Percentiles rank a stretch among this genome's conserved stretches.
phyloP scores from a whole-genome alignment of 257 asterid species.

The Nicotiana knightiana region DNA sequence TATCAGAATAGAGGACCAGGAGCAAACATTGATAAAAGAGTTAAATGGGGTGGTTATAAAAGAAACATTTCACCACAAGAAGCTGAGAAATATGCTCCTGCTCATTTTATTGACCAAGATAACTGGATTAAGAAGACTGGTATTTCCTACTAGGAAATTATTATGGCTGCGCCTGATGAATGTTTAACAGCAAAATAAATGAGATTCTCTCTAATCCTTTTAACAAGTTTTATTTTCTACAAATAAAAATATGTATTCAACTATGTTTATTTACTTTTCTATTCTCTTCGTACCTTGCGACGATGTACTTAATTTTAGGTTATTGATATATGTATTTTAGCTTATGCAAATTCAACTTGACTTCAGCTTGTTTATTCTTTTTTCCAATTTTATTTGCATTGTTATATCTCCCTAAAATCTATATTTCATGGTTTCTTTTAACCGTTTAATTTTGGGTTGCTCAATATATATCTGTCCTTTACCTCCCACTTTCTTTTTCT shows the following conservation, averaged over 20 bases:
- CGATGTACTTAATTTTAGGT: no score
- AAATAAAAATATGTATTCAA: background rate
- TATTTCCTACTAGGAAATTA: conserved; percentile 32
- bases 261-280: background rate
- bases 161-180: conserved; percentile 22
- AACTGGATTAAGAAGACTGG: conserved; percentile 47
- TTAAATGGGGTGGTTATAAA: conserved; percentile 63
- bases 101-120: conserved; percentile 27
- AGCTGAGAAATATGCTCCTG: conserved; percentile 51
- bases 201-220: background rate
- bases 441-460: no score
- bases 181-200: background rate
- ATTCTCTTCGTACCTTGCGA: background rate
- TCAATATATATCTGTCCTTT: no score
- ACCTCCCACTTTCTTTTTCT: no score
- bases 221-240: no score
- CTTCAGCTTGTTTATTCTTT: no score
- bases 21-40: conserved; percentile 33
- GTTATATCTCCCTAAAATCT: no score
- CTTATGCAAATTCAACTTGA: no score
- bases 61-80: conserved; percentile 38
- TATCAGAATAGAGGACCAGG: conserved; percentile 63
- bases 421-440: no score
- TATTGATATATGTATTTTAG: no score
- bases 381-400: no score